Conservation (phyloP, 2,329 filamentous ascomycete species). For the Kalmusia sp. region DNA sequence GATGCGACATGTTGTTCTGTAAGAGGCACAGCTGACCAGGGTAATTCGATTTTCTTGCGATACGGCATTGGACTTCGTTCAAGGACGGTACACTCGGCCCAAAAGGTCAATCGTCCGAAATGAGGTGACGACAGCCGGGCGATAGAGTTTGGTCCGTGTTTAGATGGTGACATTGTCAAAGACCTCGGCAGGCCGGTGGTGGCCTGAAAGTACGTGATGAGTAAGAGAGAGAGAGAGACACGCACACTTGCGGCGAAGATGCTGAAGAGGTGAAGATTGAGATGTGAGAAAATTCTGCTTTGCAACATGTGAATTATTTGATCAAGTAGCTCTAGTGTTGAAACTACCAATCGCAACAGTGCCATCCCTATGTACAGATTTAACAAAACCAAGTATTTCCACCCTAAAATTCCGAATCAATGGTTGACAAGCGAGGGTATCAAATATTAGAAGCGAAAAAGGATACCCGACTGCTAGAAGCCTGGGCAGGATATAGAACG, state of each 20-base stretch:
- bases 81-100: not conserved
- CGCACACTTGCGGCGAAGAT: too few species aligned
- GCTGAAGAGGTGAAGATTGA: too few species aligned
- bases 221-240: too few species aligned
- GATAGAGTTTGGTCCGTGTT: not conserved
- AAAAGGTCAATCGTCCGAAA: not conserved
- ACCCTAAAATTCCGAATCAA: constrained; percentile 6
- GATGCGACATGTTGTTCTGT: not conserved
- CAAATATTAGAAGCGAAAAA: constrained; percentile 18
- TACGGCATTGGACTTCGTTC: not conserved
- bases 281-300: too few species aligned
- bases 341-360: not conserved
- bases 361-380: not conserved
- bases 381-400: not conserved
- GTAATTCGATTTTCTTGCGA: not conserved
- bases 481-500: not conserved
- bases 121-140: not conserved
- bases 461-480: not conserved
- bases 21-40: not conserved
- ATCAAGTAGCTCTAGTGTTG: not conserved
- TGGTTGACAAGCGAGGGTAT: constrained; percentile 21
- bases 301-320: not conserved
- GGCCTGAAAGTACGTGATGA: too few species aligned
- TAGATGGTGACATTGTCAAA: not conserved
- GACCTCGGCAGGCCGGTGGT: not conserved